Evolutionary conservation across 192 early-diverging fungal genomes (phyloP), one percentile per base, ranked within the genome.

Genomic region (Spinellus fusiger): DNA sequence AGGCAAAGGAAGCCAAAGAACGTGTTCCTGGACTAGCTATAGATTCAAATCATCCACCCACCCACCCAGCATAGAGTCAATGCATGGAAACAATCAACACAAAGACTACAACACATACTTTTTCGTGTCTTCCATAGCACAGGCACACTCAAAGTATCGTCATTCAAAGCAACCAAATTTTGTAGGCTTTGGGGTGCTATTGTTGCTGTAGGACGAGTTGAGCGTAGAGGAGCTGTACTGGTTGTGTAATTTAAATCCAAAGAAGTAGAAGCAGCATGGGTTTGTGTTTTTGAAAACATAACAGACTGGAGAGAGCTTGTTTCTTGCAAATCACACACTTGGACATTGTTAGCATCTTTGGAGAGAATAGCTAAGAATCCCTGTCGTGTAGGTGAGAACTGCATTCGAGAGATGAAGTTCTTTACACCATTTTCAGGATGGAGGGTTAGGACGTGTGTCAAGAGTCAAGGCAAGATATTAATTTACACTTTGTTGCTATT

Each of bases 261-360:
- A n/a, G 40, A 2, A 44, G 40, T 44, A 12, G 13, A 18, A 20
- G 15, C 37, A 0, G 49, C 23, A 27, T 6, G 44, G 1, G 44
- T 29, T 20, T 29, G 18, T 15, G n/a, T 29, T 15, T 25, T 3
- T 20, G 54, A 55, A 34, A 34, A 18, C 9, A 49, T 49, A 0
- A 9, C 58, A 47, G 33, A 54, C 10, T 51, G 48, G 10, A 50
- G 56, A 12, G 56, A 54, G n/a, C 56, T 18, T 16, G 63, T 80
- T 56, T 88, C 85, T 65, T 87, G 81, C 52, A 88, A 82, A 58
- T 89, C 78, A 80, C 84, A 89, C 4, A 89, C 54, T 44, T 78
- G 76, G 29, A 89, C 48, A 38, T 61, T 69, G 3, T 59, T 54
- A 12, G 84, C 69, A 22, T 88, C 85, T 46, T 77, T 81, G 13